These are phyloP conservation scores for Astragalus glycyphyllos DNA, from an alignment of 306 rosid species.

Conservation along the genomic window DNA sequence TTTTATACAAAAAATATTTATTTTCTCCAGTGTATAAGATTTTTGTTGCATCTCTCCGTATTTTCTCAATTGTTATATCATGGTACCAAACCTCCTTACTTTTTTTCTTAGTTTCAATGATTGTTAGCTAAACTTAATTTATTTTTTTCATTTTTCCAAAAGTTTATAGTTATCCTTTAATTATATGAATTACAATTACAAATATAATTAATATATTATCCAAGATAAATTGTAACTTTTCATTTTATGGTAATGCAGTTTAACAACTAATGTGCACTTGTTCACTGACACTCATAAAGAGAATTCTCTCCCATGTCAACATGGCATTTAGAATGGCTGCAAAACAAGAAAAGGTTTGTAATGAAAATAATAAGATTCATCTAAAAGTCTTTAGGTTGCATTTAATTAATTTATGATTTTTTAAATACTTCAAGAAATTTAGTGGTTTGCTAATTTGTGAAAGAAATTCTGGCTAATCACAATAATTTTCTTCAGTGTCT, in stretches of 20 bases:
- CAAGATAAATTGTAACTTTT: not conserved
- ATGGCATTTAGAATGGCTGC: conserved; percentile 10
- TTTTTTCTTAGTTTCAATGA: not conserved
- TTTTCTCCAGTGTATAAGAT: too few relatives aligned
- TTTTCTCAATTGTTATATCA: too few relatives aligned
- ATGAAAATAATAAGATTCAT: not conserved
- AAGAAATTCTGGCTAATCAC: conserved; percentile 15
- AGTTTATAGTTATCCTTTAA: not conserved
- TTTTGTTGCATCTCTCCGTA: too few relatives aligned
- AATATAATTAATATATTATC: not conserved
- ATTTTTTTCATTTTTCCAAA: not conserved
- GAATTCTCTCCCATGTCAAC: not conserved
- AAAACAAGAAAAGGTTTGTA: conserved; percentile 21
- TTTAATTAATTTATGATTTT: not conserved
- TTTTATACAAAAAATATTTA: too few relatives aligned
- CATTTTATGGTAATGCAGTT: not conserved
- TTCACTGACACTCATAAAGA: not conserved
- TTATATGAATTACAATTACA: not conserved
- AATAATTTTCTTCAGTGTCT: conserved; percentile 11
- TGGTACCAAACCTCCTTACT: too few relatives aligned
- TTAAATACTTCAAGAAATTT: conserved; percentile 4
- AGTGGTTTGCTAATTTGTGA: conserved; percentile 14
- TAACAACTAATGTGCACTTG: not conserved
- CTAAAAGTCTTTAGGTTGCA: not conserved
- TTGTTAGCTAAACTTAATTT: not conserved